Evolutionary conservation across 805 yeast genomes (phyloP), one percentile per base, ranked within the genome.

Genomic region (Metschnikowia amazonensis): DNA sequence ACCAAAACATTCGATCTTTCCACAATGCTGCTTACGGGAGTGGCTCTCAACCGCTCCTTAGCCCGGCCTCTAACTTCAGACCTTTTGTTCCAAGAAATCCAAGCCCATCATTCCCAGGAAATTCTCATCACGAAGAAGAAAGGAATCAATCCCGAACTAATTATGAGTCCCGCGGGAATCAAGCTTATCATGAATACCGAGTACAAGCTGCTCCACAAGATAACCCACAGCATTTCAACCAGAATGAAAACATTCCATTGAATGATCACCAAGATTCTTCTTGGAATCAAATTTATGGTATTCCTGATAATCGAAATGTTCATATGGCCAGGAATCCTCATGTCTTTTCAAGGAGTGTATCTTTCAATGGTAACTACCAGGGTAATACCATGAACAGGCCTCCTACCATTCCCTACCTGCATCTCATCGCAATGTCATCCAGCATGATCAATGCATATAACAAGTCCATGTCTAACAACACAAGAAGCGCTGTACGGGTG

Each of bases 381-480:
- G 18, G 23, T 16, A 14, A 14, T 4, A 16, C 35, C 11, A 16
- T 9, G 8, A 36, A 25, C 29, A 39, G 42, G 21, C 28, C 5
- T 7, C 21, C 34, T 18, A 10, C 41, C 23, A 25, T 23, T 21
- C 36, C 35, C 6, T 39, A 39, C 27, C 42, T 30, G 42, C 42
- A 39, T 35, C 42, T 39, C 18, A 39, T 39, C 10, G 30, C 37
- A n/a, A 24, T 8, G 11, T 43, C 46, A 5, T 43, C 47, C 4
- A 31, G 36, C 11, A 44, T 35, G 47, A 42, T 39, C 11, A 34
- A 48, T 25, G 52, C 47, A 11, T 48, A 48, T 18, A 46, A 41
- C 23, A 32, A 44, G 16, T 31, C 44, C 23, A n/a, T 47, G 9
- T 24, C 51, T n/a, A 43, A 44, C 24, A 48, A 42, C 24, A 25